Percentiles rank a stretch among this genome's conserved stretches.
These are phyloP conservation scores for Balakata baccata DNA, from an alignment of 345 rosid species.

Conservation along the genomic window DNA sequence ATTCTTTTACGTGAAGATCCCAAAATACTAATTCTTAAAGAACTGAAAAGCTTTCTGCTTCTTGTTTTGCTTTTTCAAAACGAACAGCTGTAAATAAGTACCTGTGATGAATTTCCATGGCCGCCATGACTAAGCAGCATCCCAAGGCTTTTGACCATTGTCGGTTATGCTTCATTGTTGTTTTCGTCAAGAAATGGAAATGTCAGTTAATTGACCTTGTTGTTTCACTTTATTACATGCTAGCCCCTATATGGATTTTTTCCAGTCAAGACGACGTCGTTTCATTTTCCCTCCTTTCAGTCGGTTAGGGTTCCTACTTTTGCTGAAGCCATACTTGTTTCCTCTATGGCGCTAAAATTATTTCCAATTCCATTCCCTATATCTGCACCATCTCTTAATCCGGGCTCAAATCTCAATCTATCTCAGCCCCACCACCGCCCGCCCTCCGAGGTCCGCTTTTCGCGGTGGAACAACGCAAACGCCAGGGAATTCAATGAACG, in stretches of 20 bases:
- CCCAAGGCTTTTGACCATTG: not conserved
- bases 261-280: not conserved
- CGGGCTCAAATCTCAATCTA: constrained; percentile 9
- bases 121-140: not conserved
- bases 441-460: constrained; percentile 51
- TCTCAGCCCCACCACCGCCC: constrained; percentile 25
- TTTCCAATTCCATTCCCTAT: constrained; percentile 54
- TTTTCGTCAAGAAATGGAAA: not conserved
- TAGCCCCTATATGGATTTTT: not conserved
- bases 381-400: constrained; percentile 41
- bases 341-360: constrained; percentile 61
- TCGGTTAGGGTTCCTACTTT: not conserved
- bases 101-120: not conserved
- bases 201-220: not conserved
- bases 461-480: constrained; percentile 80
- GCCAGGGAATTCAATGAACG: constrained; percentile 62
- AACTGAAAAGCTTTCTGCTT: not conserved
- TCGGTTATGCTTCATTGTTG: not conserved
- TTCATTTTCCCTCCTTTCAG: not conserved
- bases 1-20: not conserved
- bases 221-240: not conserved
- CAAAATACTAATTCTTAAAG: not conserved
- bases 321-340: not conserved
- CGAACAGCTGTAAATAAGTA: not conserved
- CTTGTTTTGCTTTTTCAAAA: not conserved